These are phyloP conservation scores for Wickerhamomyces sp. DNA, from an alignment of 1,139 yeast species.

Conservation along the genomic window DNA sequence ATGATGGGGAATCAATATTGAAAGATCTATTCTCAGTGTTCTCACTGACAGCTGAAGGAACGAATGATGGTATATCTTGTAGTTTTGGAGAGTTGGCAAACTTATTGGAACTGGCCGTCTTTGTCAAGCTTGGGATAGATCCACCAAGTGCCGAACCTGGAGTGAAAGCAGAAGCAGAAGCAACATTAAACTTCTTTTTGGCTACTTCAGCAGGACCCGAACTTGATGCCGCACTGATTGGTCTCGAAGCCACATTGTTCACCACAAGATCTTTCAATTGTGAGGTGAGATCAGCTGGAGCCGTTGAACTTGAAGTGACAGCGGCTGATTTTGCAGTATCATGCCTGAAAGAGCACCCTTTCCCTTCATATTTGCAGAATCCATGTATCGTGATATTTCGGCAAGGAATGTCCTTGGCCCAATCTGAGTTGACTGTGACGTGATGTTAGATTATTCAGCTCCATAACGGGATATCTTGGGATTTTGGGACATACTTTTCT, in stretches of 20 bases:
- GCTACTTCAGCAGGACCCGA: conserved; percentile 14
- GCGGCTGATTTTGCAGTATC: conserved; percentile 27
- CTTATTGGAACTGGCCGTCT: conserved; percentile 31
- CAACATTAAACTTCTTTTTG: conserved; percentile 26
- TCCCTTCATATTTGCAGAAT: conserved; percentile 81
- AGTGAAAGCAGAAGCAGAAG: conserved; percentile 27
- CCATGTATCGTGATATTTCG: conserved; percentile 84
- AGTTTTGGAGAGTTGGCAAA: conserved; percentile 50
- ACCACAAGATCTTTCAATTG: neutral
- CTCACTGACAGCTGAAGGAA: conserved; percentile 31
- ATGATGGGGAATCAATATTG: conserved; percentile 31
- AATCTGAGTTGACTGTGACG: conserved; percentile 25
- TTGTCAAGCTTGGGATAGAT: conserved; percentile 5
- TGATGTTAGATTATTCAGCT: conserved; percentile 3
- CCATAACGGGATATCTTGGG: neutral
- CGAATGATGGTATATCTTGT: conserved; percentile 51
- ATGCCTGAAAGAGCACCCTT: conserved; percentile 84
- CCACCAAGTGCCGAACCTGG: conserved; percentile 20
- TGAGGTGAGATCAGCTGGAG: neutral
- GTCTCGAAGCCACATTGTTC: conserved; percentile 4
- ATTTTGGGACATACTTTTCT: conserved; percentile 15
- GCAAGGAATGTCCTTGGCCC: conserved; percentile 80
- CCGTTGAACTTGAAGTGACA: conserved; percentile 5
- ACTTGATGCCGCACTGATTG: conserved; percentile 4
- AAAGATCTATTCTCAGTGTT: conserved; percentile 18